Evolutionary conservation across 31 red algal genomes (phyloP).

Genomic region (Odonthalia washingtoniensis): DNA sequence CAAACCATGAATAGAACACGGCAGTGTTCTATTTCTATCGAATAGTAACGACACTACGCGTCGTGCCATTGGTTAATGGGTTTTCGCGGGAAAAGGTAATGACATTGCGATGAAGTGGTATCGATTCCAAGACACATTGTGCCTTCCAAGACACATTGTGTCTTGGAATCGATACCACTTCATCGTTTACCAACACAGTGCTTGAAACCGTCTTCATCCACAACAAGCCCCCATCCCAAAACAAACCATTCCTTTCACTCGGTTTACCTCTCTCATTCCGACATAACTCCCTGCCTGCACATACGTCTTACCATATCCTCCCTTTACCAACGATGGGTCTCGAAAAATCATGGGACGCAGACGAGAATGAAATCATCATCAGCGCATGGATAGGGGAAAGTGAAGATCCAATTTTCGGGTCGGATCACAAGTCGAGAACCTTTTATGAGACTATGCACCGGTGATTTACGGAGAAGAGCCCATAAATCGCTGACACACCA

Average conservation of each 20-base stretch:
- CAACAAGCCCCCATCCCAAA: background rate
- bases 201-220: background rate
- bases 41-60: background rate
- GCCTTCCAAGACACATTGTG: no score
- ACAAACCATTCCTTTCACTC: no score
- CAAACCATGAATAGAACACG: background rate
- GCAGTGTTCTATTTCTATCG: background rate
- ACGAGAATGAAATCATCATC: background rate
- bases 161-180: background rate
- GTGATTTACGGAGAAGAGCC: background rate
- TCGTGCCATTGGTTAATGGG: background rate
- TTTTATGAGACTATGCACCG: background rate
- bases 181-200: background rate
- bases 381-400: background rate
- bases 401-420: background rate
- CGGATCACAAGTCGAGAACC: background rate
- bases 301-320: no score
- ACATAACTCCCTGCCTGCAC: no score
- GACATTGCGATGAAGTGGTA: background rate
- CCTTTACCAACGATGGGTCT: no score
- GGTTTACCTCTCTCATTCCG: no score
- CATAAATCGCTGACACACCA: background rate
- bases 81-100: background rate
- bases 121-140: background rate
- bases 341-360: no score